Percentiles rank a stretch among this genome's conserved stretches.
Evolutionary conservation across 2,329 filamentous ascomycete genomes (phyloP).

Genomic region (Emmonsiellopsis sp.): DNA sequence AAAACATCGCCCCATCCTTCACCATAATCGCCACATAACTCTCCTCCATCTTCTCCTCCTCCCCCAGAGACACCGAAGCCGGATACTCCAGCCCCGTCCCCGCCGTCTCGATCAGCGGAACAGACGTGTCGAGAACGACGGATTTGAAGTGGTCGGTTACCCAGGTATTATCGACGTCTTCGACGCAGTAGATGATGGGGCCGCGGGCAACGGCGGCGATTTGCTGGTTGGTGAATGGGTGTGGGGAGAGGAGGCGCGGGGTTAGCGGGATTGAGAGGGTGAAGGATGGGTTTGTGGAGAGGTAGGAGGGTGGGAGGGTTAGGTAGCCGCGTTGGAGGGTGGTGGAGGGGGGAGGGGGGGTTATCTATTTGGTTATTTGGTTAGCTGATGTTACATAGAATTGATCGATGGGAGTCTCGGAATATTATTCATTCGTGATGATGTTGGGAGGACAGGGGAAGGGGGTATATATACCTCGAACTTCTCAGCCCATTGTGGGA

Average conservation of each 20-base stretch:
- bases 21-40: slow-evolving; percentile 21
- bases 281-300: slow-evolving; percentile 34
- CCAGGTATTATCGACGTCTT: slow-evolving; percentile 51
- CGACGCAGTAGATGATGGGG: slow-evolving; percentile 52
- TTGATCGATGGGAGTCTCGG: too few relatives aligned
- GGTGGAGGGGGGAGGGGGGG: neutral
- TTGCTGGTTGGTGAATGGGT: slow-evolving; percentile 49
- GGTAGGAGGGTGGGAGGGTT: slow-evolving; percentile 34
- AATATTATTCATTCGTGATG: too few relatives aligned
- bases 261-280: slow-evolving; percentile 40
- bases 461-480: slow-evolving; percentile 17
- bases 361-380: too few relatives aligned
- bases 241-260: slow-evolving; percentile 43
- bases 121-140: slow-evolving; percentile 10
- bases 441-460: neutral
- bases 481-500: slow-evolving; percentile 44
- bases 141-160: slow-evolving; percentile 40
- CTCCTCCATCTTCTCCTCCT: slow-evolving; percentile 11
- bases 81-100: slow-evolving; percentile 8
- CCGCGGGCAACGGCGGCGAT: slow-evolving; percentile 48
- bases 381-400: too few relatives aligned
- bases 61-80: slow-evolving; percentile 5
- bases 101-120: slow-evolving; percentile 9
- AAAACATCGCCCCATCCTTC: slow-evolving; percentile 1
- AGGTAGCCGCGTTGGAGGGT: slow-evolving; percentile 33